These are phyloP conservation scores for Plenodomus tracheiphilus DNA, from an alignment of 2,329 filamentous ascomycete species.

Conservation along the genomic window DNA sequence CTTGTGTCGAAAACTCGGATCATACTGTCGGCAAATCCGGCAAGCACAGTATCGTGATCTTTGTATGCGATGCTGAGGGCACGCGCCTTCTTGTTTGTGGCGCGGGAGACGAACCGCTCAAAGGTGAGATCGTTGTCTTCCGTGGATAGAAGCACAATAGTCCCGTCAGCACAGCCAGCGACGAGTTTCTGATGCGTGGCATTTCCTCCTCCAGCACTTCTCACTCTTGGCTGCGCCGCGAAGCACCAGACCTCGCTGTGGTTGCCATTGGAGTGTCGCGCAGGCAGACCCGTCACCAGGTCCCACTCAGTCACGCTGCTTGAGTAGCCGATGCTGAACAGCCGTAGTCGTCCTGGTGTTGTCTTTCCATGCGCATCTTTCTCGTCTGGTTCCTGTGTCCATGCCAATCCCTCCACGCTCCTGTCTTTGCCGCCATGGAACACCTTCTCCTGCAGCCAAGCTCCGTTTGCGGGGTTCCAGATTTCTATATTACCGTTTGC, in stretches of 20 bases:
- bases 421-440: constrained; percentile 82
- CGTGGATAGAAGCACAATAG: constrained; percentile 83
- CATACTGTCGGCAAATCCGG: constrained; percentile 95
- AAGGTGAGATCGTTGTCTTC: constrained; percentile 83
- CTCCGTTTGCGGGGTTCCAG: constrained; percentile 83
- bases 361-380: constrained; percentile 62
- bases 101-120: constrained; percentile 72
- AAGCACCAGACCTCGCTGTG: constrained; percentile 98
- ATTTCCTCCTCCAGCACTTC: constrained; percentile 29
- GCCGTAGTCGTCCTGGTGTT: constrained; percentile 71
- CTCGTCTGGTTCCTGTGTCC: constrained; percentile 85
- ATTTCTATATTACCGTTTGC: constrained; percentile 97
- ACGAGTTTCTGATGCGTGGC: constrained; percentile 65
- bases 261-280: constrained; percentile 84
- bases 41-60: constrained; percentile 77
- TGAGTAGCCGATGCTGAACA: constrained; percentile 97
- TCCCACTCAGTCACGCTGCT: constrained; percentile 95
- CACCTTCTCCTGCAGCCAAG: constrained; percentile 88
- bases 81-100: constrained; percentile 80
- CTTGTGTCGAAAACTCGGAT: constrained; percentile 88
- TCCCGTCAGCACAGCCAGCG: constrained; percentile 88
- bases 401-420: constrained; percentile 87
- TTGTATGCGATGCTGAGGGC: constrained; percentile 93
- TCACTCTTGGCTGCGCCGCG: constrained; percentile 74
- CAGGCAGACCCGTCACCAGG: constrained; percentile 74